A percentile compares a stretch with the other conserved stretches of the same genome.
These are phyloP conservation scores for Thielaviopsis euricoi DNA, from an alignment of 2,329 filamentous ascomycete genomes.

Conservation along the genomic window DNA sequence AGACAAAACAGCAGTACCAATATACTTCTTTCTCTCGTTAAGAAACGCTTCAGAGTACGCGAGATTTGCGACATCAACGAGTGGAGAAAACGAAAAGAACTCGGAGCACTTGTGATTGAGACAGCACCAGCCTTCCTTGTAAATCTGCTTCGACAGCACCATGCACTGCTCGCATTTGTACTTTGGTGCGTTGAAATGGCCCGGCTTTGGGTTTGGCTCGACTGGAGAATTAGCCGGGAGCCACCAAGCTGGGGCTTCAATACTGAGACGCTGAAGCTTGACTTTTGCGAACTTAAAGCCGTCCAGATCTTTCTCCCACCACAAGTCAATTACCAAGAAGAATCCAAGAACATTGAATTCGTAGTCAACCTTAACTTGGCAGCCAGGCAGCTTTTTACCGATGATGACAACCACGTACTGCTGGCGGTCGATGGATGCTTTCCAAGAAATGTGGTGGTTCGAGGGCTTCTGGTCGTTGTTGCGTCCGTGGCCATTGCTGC, in stretches of 20 bases:
- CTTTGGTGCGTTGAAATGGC: slow-evolving; percentile 15
- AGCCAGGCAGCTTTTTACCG: slow-evolving; percentile 22
- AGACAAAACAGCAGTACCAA: slow-evolving; percentile 14
- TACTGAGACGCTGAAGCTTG: slow-evolving; percentile 47
- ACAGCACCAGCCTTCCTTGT: slow-evolving; percentile 18
- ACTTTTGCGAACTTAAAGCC: slow-evolving; percentile 31
- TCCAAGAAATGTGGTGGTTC: slow-evolving; percentile 16
- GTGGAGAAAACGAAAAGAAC: slow-evolving; percentile 23
- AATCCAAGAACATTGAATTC: slow-evolving; percentile 50
- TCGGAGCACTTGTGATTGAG: slow-evolving; percentile 15
- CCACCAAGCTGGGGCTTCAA: slow-evolving; percentile 35
- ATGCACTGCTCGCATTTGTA: slow-evolving; percentile 25
- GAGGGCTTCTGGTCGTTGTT: slow-evolving; percentile 27
- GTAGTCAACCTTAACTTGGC: slow-evolving; percentile 32
- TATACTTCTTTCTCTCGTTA: slow-evolving; percentile 30
- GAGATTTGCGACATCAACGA: slow-evolving; percentile 19
- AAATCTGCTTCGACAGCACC: slow-evolving; percentile 22
- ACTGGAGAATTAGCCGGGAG: slow-evolving; percentile 19
- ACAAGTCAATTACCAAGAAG: slow-evolving; percentile 52
- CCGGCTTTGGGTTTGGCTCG: slow-evolving; percentile 18
- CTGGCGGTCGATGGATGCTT: slow-evolving; percentile 29
- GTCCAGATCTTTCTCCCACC: slow-evolving; percentile 39
- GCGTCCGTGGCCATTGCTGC: not conserved
- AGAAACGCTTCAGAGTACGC: slow-evolving; percentile 42
- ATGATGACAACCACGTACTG: slow-evolving; percentile 34